Evolutionary conservation across 305 asterid genomes (phyloP), one percentile per base, ranked within the genome.

Genomic region (Solanum hybrid): DNA sequence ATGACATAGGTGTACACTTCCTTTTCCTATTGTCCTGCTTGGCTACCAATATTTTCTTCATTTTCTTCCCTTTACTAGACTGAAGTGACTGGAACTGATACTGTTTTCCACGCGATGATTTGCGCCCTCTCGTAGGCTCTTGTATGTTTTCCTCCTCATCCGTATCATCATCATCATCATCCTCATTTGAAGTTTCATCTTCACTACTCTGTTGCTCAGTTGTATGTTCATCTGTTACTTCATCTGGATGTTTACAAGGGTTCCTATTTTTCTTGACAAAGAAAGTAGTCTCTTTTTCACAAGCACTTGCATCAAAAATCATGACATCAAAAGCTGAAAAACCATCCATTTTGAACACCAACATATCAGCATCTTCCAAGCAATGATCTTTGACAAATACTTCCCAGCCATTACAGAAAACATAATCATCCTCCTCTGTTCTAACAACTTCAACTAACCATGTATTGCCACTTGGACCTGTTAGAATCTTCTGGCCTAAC

Each of bases 371-470:
- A 31, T 31, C 46, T 85, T 85, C 88, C 46, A 85, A 85, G 22
- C 32, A 10, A 85, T 85, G 88, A 24, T 85, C 88, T 60, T 85
- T 56, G n/a, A 32, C 88, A 85, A 85, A 84, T 4, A 20, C 14
- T 22, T 84, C 87, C 87, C 87, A 84, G 40, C 75, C 87, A 84
- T 31, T 84, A 24, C 87, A 84, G 17, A 84, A 84, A 56, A 84
- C 76, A 84, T 51, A 84, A 32, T 84, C 76, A 0, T 29, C 38
- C 13, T 84, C 32, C 2, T 31, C 87, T 51, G 75, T 51, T 51
- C 40, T 84, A 17, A 20, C 60, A 56, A 84, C 87, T n/a, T 84
- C 87, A 84, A 84, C 76, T 31, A 32, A 5, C 75, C 87, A 84
- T 20, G 87, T 29, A 10, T 31, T 56, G 4, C 87, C 87, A 51